phyloP scores from a whole-genome alignment of 202 grass and related monocot genomes.

The Setaria viridis region DNA sequence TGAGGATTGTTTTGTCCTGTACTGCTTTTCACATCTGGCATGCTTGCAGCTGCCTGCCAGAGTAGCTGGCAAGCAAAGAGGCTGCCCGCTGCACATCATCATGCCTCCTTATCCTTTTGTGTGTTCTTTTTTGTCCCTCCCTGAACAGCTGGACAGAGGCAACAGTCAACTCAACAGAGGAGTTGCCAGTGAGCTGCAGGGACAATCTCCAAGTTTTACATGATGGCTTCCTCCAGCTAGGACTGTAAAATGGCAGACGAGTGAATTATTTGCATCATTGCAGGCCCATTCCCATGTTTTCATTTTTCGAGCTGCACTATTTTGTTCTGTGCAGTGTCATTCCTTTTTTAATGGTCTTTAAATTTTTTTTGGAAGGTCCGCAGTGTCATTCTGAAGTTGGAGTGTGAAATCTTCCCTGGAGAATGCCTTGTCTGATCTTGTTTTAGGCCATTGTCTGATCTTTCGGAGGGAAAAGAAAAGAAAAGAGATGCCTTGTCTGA shows the following conservation, averaged over 20 bases:
- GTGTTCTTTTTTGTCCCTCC: background rate
- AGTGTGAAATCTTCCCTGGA: background rate
- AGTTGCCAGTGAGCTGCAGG: background rate
- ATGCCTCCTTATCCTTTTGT: background rate
- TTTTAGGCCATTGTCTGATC: too few relatives aligned
- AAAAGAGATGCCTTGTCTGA: background rate
- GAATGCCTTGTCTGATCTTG: background rate
- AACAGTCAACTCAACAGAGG: background rate
- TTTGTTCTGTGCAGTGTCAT: background rate
- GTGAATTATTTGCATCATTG: background rate
- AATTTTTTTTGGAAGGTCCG: background rate
- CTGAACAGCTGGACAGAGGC: background rate
- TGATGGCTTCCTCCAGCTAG: background rate
- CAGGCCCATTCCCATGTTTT: background rate
- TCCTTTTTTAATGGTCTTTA: too few relatives aligned
- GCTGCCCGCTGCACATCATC: background rate
- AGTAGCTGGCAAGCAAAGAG: conserved; percentile 27
- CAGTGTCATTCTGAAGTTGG: background rate
- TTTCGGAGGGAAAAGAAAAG: background rate
- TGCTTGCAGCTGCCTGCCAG: conserved; percentile 6
- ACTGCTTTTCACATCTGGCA: background rate
- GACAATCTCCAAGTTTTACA: background rate
- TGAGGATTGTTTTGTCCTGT: background rate
- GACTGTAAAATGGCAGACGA: background rate
- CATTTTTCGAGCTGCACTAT: background rate